Conservation (phyloP, 2,329 filamentous ascomycete species). For the Mycogone perniciosa region DNA sequence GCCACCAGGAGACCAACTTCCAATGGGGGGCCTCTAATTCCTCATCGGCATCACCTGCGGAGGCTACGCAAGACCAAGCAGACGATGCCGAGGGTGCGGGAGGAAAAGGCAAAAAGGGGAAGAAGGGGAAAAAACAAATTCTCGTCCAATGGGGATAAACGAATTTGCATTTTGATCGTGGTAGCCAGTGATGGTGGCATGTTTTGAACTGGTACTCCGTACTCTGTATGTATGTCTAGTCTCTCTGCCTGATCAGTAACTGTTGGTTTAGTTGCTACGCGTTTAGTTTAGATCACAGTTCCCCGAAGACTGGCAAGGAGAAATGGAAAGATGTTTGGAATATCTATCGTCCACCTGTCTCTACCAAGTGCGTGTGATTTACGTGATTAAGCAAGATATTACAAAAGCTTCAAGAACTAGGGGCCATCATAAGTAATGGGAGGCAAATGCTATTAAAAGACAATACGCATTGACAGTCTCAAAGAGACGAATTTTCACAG, state of each 20-base stretch:
- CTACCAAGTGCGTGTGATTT: no score
- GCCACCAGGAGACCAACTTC: conserved; percentile 44
- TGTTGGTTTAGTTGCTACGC: neutral
- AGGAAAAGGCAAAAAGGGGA: conserved; percentile 48
- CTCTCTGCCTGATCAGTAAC: neutral
- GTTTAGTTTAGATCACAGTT: no score
- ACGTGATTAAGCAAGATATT: no score
- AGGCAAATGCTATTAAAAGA: no score
- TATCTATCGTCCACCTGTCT: no score
- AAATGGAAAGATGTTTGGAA: no score
- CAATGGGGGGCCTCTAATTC: conserved; percentile 35
- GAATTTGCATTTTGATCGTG: neutral
- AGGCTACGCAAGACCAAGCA: conserved; percentile 21
- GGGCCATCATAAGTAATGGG: no score
- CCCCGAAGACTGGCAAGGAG: no score
- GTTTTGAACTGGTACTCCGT: neutral
- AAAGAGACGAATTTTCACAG: no score
- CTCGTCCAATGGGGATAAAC: conserved; percentile 53
- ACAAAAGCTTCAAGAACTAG: no score
- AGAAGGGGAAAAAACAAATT: conserved; percentile 56
- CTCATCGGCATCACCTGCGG: conserved; percentile 12
- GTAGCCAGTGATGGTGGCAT: neutral
- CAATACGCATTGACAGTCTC: no score
- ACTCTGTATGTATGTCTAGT: neutral
- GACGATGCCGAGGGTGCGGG: conserved; percentile 23